Base-by-base conservation (phyloP, 768 basidiomycete species). In the Lentinus tigrinus region DNA sequence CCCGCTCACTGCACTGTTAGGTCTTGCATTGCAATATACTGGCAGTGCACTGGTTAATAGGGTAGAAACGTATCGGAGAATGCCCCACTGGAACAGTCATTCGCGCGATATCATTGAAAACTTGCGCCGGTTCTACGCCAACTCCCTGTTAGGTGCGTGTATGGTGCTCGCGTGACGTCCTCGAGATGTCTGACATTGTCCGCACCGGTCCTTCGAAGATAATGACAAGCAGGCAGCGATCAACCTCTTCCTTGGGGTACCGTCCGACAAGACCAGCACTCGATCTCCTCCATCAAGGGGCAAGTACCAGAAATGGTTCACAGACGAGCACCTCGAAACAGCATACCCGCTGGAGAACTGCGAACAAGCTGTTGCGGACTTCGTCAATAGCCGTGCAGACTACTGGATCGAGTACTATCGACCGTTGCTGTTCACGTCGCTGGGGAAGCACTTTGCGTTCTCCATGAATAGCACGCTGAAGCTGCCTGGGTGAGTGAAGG, bases 201-300 rank as follows among this genome's bases (percentile, higher is more conserved):
- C 1, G 10, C 43, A 10, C 23, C 56, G 52, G 6, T 51, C 36
- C 5, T 4, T 13, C 13, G 31, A 60, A 93, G 96, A 99, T 68
- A 93, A 92, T 6, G 97, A 98, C 74, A 98, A 98, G 71, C 97
- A 99, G 73, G 81, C 89, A 9, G 95, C 96, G 6, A 99, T 98
- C 70, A 95, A 99, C 72, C 81, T 98, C n/a, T 98, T 98, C 72
- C 85, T 98, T 3, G 92, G 95, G 37, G 81, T 93, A 3, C 78
- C 84, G 54, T 54, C 55, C 24, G 77, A 80, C 48, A 80, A 79
- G 36, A 79, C 79, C 0, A 78, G 78, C 36, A 70, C 74, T 3
- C 78, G 77, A 11, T 39, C 52, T 5, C 75, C 81, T 1, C 78
- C 78, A 2, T 77, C 81, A 2, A 81, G 91, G 0, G 81, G 86